phyloP scores from a whole-genome alignment of 2,329 filamentous ascomycete species.

The Trichophyton rubrum region DNA sequence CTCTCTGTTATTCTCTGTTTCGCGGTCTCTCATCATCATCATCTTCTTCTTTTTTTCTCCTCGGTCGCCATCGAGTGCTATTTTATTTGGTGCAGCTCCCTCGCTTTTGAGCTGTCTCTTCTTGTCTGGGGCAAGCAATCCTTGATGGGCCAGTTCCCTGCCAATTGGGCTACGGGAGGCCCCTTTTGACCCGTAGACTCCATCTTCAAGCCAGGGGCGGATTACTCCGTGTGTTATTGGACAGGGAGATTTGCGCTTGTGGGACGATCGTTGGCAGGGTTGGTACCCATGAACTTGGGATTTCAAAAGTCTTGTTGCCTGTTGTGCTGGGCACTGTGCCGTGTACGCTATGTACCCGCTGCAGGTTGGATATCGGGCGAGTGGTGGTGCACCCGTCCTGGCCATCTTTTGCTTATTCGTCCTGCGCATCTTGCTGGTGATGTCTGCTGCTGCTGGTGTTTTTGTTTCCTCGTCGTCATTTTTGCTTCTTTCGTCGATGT shows the following conservation, averaged over 20 bases:
- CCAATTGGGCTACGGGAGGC: conserved; percentile 2
- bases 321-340: background rate
- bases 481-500: background rate
- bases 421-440: background rate
- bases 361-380: background rate
- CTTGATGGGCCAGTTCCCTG: background rate
- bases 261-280: conserved; percentile 2
- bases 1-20: background rate
- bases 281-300: conserved; percentile 2
- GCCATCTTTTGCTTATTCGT: background rate
- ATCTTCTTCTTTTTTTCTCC: background rate
- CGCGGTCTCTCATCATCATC: too few relatives aligned
- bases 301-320: background rate
- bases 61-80: background rate
- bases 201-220: background rate
- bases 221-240: conserved; percentile 2
- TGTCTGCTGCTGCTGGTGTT: background rate
- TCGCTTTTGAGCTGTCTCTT: background rate
- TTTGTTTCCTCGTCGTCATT: background rate
- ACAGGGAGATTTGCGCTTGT: conserved; percentile 2
- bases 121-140: background rate
- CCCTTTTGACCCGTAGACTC: conserved; percentile 1
- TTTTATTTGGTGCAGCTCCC: background rate
- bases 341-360: conserved; percentile 1
- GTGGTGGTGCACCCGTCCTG: background rate